These are phyloP conservation scores for Bromus sterilis DNA, from an alignment of 176 grass and related monocot species.

Conservation along the genomic window DNA sequence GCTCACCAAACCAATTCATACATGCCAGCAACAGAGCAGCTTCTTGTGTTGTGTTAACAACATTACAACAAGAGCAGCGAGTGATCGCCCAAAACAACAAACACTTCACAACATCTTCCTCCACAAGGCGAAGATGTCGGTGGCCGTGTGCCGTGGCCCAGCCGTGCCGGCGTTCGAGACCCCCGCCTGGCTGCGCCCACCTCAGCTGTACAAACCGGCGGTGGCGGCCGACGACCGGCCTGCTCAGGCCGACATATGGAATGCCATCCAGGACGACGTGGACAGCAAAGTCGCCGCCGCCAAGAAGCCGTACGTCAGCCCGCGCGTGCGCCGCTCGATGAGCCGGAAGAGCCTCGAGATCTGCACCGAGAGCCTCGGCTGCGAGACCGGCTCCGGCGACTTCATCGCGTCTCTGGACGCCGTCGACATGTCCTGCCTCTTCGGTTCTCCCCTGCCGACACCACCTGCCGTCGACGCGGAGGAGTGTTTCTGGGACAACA, in stretches of 20 bases:
- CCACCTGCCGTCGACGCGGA: neutral
- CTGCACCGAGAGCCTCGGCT: constrained; percentile 99
- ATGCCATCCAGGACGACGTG: constrained; percentile 44
- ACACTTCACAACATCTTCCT: constrained; percentile 16
- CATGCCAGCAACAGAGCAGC: constrained; percentile 33
- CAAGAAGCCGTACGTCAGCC: constrained; percentile 53
- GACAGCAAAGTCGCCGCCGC: neutral
- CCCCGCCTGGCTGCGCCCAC: constrained; percentile 10
- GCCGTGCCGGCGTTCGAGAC: constrained; percentile 25
- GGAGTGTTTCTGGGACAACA: constrained; percentile 3
- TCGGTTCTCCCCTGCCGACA: neutral
- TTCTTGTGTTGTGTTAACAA: neutral
- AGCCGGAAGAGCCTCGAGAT: constrained; percentile 88
- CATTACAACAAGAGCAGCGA: neutral
- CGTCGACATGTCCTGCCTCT: constrained; percentile 22
- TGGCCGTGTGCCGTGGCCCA: constrained; percentile 34
- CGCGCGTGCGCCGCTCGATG: constrained; percentile 49
- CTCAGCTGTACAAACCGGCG: neutral
- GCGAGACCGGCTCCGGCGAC: constrained; percentile 69
- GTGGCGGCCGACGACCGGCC: constrained; percentile 9
- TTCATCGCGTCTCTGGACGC: constrained; percentile 31
- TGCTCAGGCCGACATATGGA: constrained; percentile 61
- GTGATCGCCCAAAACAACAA: neutral
- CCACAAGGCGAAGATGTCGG: constrained; percentile 48
- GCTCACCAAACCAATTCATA: constrained; percentile 32